Evolutionary conservation across 106 monocot species (phyloP), one percentile per base, ranked within the genome.

Genomic region (Narthecium ossifragum): DNA sequence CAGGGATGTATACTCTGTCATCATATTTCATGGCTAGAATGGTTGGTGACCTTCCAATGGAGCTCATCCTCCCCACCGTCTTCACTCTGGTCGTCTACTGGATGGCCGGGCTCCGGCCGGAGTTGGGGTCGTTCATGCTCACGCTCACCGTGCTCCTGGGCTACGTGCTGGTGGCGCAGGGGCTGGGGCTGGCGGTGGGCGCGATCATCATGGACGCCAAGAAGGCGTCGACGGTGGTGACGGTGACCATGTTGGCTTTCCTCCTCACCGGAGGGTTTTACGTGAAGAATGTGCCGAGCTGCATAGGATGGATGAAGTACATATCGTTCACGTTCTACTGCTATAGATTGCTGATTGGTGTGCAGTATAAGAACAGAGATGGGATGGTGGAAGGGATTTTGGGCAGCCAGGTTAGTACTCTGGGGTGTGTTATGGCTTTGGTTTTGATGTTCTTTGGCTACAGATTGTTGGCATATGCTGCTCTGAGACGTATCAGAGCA

Each of bases 41-140:
- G 70, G 86, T 64, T 5, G 86, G 87, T 0, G 96, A 98, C 52
- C 74, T 98, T 3, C 90, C 96, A 0, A 90, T 98, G 96, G 96
- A 98, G 78, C 80, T 98, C 40, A 54, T 69, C 18, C 78, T 96
- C 43, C 96, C 96, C 0, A 61, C 86, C 6, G 22, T 73, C 6
- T 96, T 90, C 63, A 46, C 54, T 4, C 31, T 64, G n/a, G 62
- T 87, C n/a, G 13, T 86, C 2, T 96, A 96, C 53, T 90, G 83
- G 83, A 96, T 96, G 90, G 86, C 86, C 0, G 83, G 77, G 13
- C 86, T 96, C 8, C 57, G 70, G 38, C 70, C 86, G 0, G 83
- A 86, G 14, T 26, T 43, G 0, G 61, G 8, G 5, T 75, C 83
- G 2, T 96, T 96, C 72, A 14, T 71, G 34, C 68, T 90, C 3